Base-by-base conservation (phyloP, 2,329 filamentous ascomycete genomes). In the Chaetoscypha palmicola region DNA sequence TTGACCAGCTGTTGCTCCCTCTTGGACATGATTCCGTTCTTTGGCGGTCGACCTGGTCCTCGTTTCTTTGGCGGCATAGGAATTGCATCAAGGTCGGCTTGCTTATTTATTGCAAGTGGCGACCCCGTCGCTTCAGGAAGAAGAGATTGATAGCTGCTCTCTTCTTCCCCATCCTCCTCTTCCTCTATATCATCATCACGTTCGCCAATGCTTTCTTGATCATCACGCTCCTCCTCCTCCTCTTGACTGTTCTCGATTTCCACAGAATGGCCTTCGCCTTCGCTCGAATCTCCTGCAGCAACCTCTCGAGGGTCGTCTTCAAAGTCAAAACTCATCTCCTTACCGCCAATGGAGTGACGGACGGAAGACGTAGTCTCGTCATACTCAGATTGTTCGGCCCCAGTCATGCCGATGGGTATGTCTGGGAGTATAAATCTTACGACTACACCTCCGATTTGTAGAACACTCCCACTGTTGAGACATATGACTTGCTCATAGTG, bases 1-100 rank as follows among this genome's bases (percentile, higher is more conserved):
- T 81, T 78, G 5, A 80, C 71, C 37, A 79, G 62, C 14, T 78
- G 71, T 53, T 81, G 74, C 57, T 89, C 82, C 45, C 86, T 73
- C 64, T 89, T 89, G 1, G 85, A 90, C 78, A 89, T 86, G 59
- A 88, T 75, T 21, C 86, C 86, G 57, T 90, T 85, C 66, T 90
- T 90, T 0, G 86, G 86, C 16, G 86, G 86, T 41, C 86, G 71
- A n/a, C 86, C 86, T 8, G 86, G 86, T 11, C 86, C 86, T 53
- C 85, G 79, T 42, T 57, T 61, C 46, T 59, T 62, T 26, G 50
- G 64, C 45, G 66, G 59, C 41, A 57, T 58, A 22, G 64, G 21
- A 34, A 17, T 30, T 16, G 30, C 17, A 20, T 33, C 23, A 5
- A 10, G 46, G 53, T 49, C 30, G 43, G 43, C 19, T 22, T 31